Base-by-base conservation (phyloP, 2,329 filamentous ascomycete species). In the Ophiostoma triangulosporum region DNA sequence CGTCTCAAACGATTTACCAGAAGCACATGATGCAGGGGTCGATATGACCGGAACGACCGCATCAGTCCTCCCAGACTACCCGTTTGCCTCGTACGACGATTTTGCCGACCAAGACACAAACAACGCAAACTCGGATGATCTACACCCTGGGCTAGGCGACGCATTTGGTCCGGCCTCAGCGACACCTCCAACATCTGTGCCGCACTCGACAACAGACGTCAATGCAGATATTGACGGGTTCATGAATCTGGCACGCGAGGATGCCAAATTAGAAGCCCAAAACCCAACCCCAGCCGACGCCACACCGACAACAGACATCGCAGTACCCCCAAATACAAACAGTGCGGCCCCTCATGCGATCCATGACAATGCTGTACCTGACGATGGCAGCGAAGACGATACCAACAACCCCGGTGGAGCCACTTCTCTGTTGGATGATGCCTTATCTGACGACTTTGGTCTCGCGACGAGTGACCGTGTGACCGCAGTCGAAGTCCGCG, bases 361-460 rank as follows among this genome's bases (percentile, higher is more conserved):
- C 6, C 8, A 43, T 22, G 36, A 43, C 22, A 24, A 24, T 24
- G 38, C 38, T 24, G 14, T 26, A 24, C 74, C 74, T 5, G 75
- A 76, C 26, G 70, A 72, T 33, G 69, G 64, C 46, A 71, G 68
- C 40, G 70, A 65, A 26, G 71, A 70, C 38, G 70, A 68, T 46
- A 15, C 43, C 54, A 69, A 65, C 32, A 70, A 69, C 1, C 71
- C 70, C 7, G 53, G 48, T 54, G 59, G 22, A 35, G 67, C 31
- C 15, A 67, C 66, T 36, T 73, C 74, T 57, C 69, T 72, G 2
- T 62, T 79, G 48, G 77, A 78, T 46, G 78, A 80, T 54, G 66
- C 72, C 24, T 67, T 73, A 53, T 70, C 72, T 4, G 79, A 83
- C 62, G 80, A 83, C 51, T 82, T 83, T 58, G 78, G 75, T 9